These are phyloP conservation scores for Mycoemilia scoparia DNA, from an alignment of 192 early-diverging fungal species.

Conservation along the genomic window DNA sequence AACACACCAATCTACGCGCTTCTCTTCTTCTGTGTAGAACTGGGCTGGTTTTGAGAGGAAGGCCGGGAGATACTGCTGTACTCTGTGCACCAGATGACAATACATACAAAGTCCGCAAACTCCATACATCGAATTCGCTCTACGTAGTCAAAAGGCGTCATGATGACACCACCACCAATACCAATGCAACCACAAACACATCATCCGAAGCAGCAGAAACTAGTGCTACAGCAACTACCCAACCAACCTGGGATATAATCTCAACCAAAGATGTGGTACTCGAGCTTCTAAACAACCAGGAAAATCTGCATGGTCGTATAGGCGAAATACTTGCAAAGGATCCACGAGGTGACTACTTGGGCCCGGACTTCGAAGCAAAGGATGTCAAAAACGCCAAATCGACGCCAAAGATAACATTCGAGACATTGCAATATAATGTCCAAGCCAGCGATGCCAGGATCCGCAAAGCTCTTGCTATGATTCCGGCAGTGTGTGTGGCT, in stretches of 20 bases:
- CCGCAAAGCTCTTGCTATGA: slow-evolving; percentile 10
- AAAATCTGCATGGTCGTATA: slow-evolving; percentile 12
- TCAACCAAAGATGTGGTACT: slow-evolving; percentile 3
- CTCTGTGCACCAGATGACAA: slow-evolving; percentile 10
- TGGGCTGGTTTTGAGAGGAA: slow-evolving; percentile 14
- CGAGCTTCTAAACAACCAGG: slow-evolving; percentile 19
- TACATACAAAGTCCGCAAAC: slow-evolving; percentile 15
- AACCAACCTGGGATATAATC: too few species aligned
- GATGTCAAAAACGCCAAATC: neutral
- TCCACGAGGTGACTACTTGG: slow-evolving; percentile 15
- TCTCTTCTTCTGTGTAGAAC: too few species aligned
- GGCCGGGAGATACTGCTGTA: slow-evolving; percentile 12
- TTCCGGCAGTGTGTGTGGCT: slow-evolving; percentile 16
- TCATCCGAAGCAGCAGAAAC: too few species aligned
- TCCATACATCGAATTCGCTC: slow-evolving; percentile 26
- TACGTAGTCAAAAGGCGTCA: too few species aligned
- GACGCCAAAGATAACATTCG: slow-evolving; percentile 5
- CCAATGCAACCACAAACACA: too few species aligned
- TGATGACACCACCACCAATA: too few species aligned
- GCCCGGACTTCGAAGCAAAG: slow-evolving; percentile 16
- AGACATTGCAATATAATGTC: slow-evolving; percentile 8
- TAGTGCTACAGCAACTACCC: too few species aligned
- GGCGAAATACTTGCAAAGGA: slow-evolving; percentile 20
- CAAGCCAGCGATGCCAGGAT: slow-evolving; percentile 7
- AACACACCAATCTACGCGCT: too few species aligned